Conservation (phyloP, 352 stramenopile genomes). For the Globisporangium uncinulatum region DNA sequence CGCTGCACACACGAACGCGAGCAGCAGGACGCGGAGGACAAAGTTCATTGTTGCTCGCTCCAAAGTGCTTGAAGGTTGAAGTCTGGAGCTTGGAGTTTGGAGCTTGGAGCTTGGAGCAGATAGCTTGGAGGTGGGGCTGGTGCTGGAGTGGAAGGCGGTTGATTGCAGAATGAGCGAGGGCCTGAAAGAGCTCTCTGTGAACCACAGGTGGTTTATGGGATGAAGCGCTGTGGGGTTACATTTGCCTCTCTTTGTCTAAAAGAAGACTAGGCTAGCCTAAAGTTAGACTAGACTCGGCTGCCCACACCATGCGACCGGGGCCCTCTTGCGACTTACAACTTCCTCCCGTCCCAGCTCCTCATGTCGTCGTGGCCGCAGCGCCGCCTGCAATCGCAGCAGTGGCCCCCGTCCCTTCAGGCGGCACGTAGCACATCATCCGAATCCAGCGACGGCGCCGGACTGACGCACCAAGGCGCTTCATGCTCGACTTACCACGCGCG, state of each 20-base stretch:
- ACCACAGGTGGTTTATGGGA: too few relatives aligned
- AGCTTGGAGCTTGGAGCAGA: too few relatives aligned
- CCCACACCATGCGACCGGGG: too few relatives aligned
- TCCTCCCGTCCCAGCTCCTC: background rate
- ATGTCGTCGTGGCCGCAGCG: background rate
- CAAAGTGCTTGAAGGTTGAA: background rate
- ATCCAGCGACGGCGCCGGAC: conserved; percentile 80
- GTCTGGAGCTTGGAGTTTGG: background rate
- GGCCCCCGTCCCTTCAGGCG: conserved; percentile 22
- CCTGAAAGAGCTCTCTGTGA: background rate
- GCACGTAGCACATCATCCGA: conserved; percentile 80
- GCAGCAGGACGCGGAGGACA: conserved; percentile 10
- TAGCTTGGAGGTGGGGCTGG: conserved; percentile 4
- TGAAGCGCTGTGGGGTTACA: too few relatives aligned
- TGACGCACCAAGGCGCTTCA: conserved; percentile 62
- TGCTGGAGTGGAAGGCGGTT: too few relatives aligned
- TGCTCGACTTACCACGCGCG: conserved; percentile 72
- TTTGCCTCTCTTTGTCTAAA: too few relatives aligned
- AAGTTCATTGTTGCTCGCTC: conserved; percentile 7
- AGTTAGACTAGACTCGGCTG: too few relatives aligned
- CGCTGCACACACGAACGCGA: conserved; percentile 8
- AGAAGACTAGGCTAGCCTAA: too few relatives aligned
- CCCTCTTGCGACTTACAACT: too few relatives aligned
- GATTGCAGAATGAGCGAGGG: background rate
- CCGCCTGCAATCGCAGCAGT: background rate